phyloP scores from a whole-genome alignment of 2,329 filamentous ascomycete species.

The Exophiala bonariae region DNA sequence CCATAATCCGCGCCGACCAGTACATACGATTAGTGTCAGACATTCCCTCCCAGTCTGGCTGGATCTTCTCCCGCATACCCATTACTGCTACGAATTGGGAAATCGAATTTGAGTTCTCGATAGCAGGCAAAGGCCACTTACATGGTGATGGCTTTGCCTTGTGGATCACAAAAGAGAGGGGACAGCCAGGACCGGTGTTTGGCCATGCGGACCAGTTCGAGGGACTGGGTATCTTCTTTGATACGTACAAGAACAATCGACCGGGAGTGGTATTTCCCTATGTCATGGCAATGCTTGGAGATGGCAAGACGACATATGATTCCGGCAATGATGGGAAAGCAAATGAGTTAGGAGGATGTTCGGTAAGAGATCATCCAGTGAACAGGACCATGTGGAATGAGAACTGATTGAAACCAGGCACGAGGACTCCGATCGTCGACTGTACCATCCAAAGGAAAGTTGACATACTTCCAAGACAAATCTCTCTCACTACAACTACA shows the following conservation, averaged over 20 bases:
- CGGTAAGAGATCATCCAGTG: slow-evolving; percentile 49
- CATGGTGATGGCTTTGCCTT: slow-evolving; percentile 97
- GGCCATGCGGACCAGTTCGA: slow-evolving; percentile 87
- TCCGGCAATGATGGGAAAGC: slow-evolving; percentile 92
- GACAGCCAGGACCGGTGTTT: slow-evolving; percentile 78
- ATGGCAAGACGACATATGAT: slow-evolving; percentile 86
- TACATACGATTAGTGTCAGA: slow-evolving; percentile 93
- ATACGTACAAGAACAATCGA: slow-evolving; percentile 99
- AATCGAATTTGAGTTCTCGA: slow-evolving; percentile 93
- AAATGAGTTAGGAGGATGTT: slow-evolving; percentile 91
- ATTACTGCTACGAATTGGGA: slow-evolving; percentile 99
- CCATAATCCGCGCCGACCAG: slow-evolving; percentile 73
- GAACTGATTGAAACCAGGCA: slow-evolving; percentile 49
- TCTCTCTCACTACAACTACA: slow-evolving; percentile 85
- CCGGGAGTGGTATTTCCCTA: slow-evolving; percentile 95
- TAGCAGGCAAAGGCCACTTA: slow-evolving; percentile 82
- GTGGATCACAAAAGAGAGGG: slow-evolving; percentile 96
- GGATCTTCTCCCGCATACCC: slow-evolving; percentile 90
- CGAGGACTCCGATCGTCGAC: slow-evolving; percentile 80
- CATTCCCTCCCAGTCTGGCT: slow-evolving; percentile 85
- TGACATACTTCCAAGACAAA: slow-evolving; percentile 98
- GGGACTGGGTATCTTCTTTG: slow-evolving; percentile 91
- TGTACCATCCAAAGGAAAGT: slow-evolving; percentile 77
- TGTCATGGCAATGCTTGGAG: slow-evolving; percentile 97
- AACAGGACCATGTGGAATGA: neutral